phyloP scores from a whole-genome alignment of 1,284 basidiomycete species.

The Vanrija pseudolonga region DNA sequence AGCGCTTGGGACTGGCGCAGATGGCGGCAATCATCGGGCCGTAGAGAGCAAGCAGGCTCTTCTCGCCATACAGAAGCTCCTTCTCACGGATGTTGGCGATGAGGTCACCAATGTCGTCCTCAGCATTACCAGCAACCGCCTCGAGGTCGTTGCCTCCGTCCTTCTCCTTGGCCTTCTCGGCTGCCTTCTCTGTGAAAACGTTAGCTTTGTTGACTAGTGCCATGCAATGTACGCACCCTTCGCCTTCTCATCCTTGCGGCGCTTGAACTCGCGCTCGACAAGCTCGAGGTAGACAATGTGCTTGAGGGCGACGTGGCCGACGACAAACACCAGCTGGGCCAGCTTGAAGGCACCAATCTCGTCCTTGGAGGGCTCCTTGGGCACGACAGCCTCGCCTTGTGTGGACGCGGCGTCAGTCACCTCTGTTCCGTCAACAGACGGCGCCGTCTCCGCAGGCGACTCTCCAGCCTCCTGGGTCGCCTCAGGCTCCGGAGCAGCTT shows the following conservation, averaged over 20 bases:
- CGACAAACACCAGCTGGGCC: conserved; percentile 86
- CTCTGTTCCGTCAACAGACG: conserved; percentile 5
- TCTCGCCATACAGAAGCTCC: conserved; percentile 78
- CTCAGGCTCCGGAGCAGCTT: too few relatives aligned
- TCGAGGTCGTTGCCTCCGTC: conserved; percentile 80
- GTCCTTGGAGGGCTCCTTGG: conserved; percentile 44
- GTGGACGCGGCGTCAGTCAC: conserved; percentile 10
- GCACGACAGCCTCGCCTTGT: conserved; percentile 11
- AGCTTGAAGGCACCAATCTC: conserved; percentile 76
- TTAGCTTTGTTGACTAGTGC: background rate
- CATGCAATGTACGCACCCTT: conserved; percentile 56
- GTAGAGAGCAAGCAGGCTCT: conserved; percentile 79
- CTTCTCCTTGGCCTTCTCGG: conserved; percentile 53
- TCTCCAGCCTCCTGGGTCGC: too few relatives aligned
- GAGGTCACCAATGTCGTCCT: conserved; percentile 95
- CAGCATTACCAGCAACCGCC: conserved; percentile 94
- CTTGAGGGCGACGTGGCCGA: conserved; percentile 95
- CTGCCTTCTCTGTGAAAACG: conserved; percentile 49
- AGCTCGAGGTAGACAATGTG: conserved; percentile 95
- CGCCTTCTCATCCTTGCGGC: conserved; percentile 84
- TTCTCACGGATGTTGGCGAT: conserved; percentile 78
- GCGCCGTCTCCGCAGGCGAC: conserved; percentile 6
- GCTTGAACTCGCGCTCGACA: conserved; percentile 95
- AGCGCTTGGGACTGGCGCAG: conserved; percentile 75
- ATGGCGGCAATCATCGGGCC: conserved; percentile 88